phyloP scores from a whole-genome alignment of 225 moss, liverwort and hornwort genomes.

The Antitrichia curtipendula region DNA sequence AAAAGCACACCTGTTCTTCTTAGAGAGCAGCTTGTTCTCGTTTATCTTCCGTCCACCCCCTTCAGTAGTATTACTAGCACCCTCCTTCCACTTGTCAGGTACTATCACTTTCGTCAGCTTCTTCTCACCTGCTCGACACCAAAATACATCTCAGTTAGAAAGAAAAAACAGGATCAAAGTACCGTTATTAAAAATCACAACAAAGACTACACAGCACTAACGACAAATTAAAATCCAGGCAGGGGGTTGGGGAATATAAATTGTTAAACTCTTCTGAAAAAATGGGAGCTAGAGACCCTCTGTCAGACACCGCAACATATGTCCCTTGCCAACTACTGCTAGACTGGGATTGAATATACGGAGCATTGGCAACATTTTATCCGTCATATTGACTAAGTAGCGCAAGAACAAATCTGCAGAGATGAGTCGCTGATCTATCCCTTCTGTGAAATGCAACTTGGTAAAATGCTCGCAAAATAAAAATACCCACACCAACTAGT shows the following conservation, averaged over 20 bases:
- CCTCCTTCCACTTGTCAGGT: constrained; percentile 99
- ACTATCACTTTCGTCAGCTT: constrained; percentile 94
- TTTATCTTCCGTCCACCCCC: constrained; percentile 90
- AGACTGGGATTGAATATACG: neutral
- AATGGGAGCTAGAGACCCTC: neutral
- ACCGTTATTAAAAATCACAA: neutral
- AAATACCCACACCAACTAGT: neutral
- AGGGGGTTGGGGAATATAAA: neutral
- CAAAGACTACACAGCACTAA: neutral
- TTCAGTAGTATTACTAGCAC: constrained; percentile 96
- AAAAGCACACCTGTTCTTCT: constrained; percentile 69
- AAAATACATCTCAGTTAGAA: neutral
- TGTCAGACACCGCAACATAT: neutral
- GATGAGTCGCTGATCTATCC: neutral
- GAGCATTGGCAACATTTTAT: neutral
- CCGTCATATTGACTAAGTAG: neutral
- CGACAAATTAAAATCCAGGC: neutral
- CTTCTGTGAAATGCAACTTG: neutral
- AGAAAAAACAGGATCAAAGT: neutral
- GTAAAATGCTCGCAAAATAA: neutral
- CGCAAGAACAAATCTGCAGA: neutral
- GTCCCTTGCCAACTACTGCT: neutral
- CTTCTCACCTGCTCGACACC: constrained; percentile 70
- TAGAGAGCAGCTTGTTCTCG: constrained; percentile 83
- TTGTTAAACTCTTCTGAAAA: neutral